Evolutionary conservation across 805 yeast species (phyloP), one percentile per base, ranked within the genome.

Genomic region (Cyberlindnera maclurae): DNA sequence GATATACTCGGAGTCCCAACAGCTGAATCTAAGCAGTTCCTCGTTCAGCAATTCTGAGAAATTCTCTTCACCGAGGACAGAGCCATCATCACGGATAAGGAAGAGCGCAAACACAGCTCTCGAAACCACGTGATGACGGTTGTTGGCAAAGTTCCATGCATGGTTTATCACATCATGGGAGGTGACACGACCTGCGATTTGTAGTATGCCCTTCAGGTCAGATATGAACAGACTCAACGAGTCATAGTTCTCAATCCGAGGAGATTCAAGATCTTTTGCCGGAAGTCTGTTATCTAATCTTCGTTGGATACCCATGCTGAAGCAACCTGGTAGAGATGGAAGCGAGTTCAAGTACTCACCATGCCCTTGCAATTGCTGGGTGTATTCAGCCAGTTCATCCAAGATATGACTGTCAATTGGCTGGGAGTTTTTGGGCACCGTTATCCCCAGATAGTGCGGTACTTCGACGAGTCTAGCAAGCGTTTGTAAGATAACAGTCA

Each of bases 31-130:
- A 18, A 62, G 61, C 41, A 82, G 55, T 41, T 72, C 71, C 26
- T 63, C 60, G 13, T 61, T 42, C 27, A 71, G 42, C 17, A 71
- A 55, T 4, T 62, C 61, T 11, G 51, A 42, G 20, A 77, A 53
- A 12, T 57, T 52, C 38, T 62, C 66, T 20, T 63, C 64, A 0
- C 88, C 89, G 17, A 79, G 48, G 3, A 83, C 62, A 1, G 77
- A 62, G 38, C 69, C 70, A 54, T 81, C 79, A 50, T 81, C 84
- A 43, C 86, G 63, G 8, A 82, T 63, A 17, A 81, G 60, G 49
- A 72, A 77, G 16, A 80, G 59, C 39, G 81, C 85, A 48, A 79
- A 70, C 10, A 79, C 49, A 2, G 83, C 82, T 42, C 89, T 67
- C 2, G 80, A 69, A n/a, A 83, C 35, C 2, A 62, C 63, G 48